Evolutionary conservation across 345 rosid genomes (phyloP).

Genomic region (Salix brachista): DNA sequence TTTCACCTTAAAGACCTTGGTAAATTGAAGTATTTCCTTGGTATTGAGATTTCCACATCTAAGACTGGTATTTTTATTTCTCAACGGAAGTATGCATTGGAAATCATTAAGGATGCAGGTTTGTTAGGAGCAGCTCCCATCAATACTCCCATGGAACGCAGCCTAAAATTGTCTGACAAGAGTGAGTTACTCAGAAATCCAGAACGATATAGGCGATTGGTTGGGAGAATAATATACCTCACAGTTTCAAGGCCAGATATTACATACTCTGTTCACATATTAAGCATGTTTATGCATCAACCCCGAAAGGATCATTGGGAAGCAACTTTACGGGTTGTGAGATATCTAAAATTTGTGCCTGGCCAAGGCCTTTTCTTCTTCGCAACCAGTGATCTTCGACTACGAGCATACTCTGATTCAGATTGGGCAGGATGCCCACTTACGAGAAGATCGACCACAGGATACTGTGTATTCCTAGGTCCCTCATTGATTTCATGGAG

Average conservation of each 20-base stretch:
- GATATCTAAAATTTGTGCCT: background rate
- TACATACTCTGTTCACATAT: background rate
- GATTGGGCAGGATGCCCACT: background rate
- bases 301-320: background rate
- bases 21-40: background rate
- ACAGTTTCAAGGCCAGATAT: constrained; percentile 1
- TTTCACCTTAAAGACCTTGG: background rate
- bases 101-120: background rate
- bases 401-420: background rate
- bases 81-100: background rate
- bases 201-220: background rate
- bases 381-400: background rate
- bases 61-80: background rate
- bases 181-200: background rate
- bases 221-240: background rate
- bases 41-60: background rate
- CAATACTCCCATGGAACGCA: background rate
- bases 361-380: background rate
- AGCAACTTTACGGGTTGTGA: background rate
- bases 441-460: background rate
- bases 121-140: no score
- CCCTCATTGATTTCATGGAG: background rate
- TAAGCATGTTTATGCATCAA: background rate
- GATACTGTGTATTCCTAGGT: background rate
- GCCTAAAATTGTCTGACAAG: background rate